phyloP scores from a whole-genome alignment of 2,329 filamentous ascomycete genomes.

The Leptodontidium sp. region DNA sequence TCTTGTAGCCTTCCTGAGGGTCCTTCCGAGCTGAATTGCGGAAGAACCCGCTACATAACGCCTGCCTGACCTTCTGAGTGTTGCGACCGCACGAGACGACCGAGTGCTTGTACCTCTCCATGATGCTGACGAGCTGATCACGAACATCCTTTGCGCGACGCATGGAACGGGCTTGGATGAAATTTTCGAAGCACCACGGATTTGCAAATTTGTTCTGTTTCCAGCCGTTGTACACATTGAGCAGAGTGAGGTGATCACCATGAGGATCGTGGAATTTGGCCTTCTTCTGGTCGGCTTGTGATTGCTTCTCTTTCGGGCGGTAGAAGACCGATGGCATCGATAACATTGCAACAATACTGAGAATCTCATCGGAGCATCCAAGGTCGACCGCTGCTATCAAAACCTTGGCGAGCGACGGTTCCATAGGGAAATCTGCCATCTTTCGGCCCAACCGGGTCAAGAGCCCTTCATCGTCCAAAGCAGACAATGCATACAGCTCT shows the following conservation, averaged over 20 bases:
- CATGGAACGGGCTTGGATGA: slow-evolving; percentile 92
- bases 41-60: slow-evolving; percentile 94
- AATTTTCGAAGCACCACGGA: slow-evolving; percentile 98
- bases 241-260: slow-evolving; percentile 91
- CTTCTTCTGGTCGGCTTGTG: slow-evolving; percentile 96
- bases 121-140: slow-evolving; percentile 90
- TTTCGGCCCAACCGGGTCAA: slow-evolving; percentile 91
- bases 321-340: slow-evolving; percentile 89
- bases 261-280: slow-evolving; percentile 95
- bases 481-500: slow-evolving; percentile 90
- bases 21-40: slow-evolving; percentile 94
- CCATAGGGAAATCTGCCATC: slow-evolving; percentile 99
- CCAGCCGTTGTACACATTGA: slow-evolving; percentile 99
- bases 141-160: slow-evolving; percentile 89
- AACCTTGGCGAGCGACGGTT: slow-evolving; percentile 88
- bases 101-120: slow-evolving; percentile 87
- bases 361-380: slow-evolving; percentile 90
- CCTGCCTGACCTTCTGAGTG: slow-evolving; percentile 86
- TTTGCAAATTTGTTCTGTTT: slow-evolving; percentile 82
- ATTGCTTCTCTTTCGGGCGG: slow-evolving; percentile 95
- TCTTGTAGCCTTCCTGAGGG: slow-evolving; percentile 97
- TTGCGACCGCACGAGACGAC: slow-evolving; percentile 87
- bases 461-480: slow-evolving; percentile 93
- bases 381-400: slow-evolving; percentile 89
- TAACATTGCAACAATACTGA: slow-evolving; percentile 95